Base-by-base conservation (phyloP, 106 monocot species). In the Hemerocallis citrina region DNA sequence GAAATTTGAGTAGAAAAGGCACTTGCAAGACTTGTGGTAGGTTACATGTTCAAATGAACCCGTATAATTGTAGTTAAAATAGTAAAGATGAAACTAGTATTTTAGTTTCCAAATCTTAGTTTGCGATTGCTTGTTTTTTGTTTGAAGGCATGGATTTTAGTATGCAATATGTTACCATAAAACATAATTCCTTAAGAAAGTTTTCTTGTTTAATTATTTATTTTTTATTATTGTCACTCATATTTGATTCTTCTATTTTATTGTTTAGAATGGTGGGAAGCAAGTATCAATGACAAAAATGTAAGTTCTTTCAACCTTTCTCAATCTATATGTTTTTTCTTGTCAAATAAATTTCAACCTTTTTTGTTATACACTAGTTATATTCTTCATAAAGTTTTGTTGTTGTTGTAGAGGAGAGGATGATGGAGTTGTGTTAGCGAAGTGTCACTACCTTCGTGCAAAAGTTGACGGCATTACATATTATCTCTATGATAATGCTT, bases 381-480 rank as follows among this genome's bases (percentile, higher is more conserved):
- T 27, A 16, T 51, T 10, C 1, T 25, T 51, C 55, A 15, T 16
- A 7, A 19, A 1, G 28, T 38, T 3, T 29, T 20, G 0, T 29
- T 28, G 19, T 33, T 51, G 13, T n/a, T 61, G 42, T 23, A 59
- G 47, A 45, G 47, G 21, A 8, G 59, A 35, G 34, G 47, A 57
- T 15, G 35, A 47, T 49, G 57, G 32, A 1, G 27, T 10, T 7
- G 14, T 33, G 33, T 24, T 48, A 47, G 68, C 68, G 9, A 68
- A 48, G 44, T 32, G 46, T 8, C 68, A 68, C 59, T 68, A 58
- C 33, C 9, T 58, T 3, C 57, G 59, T 19, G 68, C 68, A 33
- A 68, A 24, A 58, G 47, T 68, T 31, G 68, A 68, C 48, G 68
- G 46, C 6, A 45, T 33, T 48, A 25, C 33, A 24, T 68, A 68